Conservation (phyloP, 306 rosid species). For the Erythrophleum fordii region DNA sequence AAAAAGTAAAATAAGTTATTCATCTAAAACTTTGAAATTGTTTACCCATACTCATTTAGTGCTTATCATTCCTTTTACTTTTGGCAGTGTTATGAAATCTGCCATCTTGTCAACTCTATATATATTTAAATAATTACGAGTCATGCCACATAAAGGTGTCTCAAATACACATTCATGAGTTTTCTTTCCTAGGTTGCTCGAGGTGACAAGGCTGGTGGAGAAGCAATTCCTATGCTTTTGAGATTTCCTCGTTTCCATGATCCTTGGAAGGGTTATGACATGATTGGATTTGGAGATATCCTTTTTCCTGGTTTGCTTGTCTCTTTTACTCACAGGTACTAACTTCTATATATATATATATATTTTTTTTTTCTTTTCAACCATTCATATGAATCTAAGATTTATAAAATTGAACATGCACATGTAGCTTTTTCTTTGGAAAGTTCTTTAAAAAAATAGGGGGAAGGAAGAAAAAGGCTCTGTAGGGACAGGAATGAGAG, state of each 20-base stretch:
- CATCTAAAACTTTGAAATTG: background rate
- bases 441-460: background rate
- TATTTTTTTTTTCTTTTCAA: slow-evolving; percentile 21
- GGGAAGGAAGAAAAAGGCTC: background rate
- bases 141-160: background rate
- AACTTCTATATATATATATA: too few species aligned
- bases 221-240: slow-evolving; percentile 95
- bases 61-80: background rate
- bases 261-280: slow-evolving; percentile 94
- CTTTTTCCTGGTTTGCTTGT: slow-evolving; percentile 97
- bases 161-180: background rate
- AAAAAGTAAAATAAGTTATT: background rate
- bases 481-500: background rate
- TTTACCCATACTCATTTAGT: background rate
- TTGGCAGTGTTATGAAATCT: background rate
- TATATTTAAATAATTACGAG: slow-evolving; percentile 1
- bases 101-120: background rate
- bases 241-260: slow-evolving; percentile 78
- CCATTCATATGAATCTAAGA: background rate
- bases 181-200: slow-evolving; percentile 73
- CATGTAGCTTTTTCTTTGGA: background rate
- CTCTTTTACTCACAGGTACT: slow-evolving; percentile 77
- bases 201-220: slow-evolving; percentile 87
- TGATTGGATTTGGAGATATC: slow-evolving; percentile 98
- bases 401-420: slow-evolving; percentile 22